A percentile compares a stretch with the other conserved stretches of the same genome.
Conservation (phyloP, 805 yeast genomes). For the Lachancea sp. region DNA sequence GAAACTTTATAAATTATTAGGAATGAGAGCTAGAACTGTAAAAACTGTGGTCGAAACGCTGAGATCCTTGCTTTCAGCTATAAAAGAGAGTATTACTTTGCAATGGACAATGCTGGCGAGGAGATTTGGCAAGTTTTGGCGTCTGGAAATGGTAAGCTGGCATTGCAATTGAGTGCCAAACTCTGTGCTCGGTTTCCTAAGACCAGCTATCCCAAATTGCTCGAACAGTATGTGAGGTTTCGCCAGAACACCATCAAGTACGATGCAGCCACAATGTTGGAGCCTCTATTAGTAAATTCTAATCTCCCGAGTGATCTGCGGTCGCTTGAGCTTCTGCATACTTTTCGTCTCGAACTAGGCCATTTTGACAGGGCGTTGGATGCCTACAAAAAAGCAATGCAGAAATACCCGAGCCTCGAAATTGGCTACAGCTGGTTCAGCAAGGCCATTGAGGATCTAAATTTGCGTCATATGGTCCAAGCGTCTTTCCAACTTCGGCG, state of each 20-base stretch:
- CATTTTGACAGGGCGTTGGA: constrained; percentile 38
- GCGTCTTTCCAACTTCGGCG: constrained; percentile 39
- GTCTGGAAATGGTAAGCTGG: constrained; percentile 7
- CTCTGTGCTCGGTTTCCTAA: constrained; percentile 52
- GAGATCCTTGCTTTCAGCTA: neutral
- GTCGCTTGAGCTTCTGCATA: constrained; percentile 43
- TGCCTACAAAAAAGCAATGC: constrained; percentile 52
- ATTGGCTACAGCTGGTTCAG: constrained; percentile 53
- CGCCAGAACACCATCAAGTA: constrained; percentile 27
- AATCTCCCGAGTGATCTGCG: constrained; percentile 42
- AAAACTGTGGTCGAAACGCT: neutral
- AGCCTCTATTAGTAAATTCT: constrained; percentile 21
- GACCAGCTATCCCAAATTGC: constrained; percentile 42
- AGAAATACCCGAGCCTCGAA: constrained; percentile 47
- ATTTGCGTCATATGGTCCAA: constrained; percentile 49
- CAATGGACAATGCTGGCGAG: constrained; percentile 3
- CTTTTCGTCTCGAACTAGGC: constrained; percentile 39
- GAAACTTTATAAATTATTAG: neutral
- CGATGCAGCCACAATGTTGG: constrained; percentile 28
- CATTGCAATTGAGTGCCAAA: constrained; percentile 13
- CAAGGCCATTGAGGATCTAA: constrained; percentile 41
- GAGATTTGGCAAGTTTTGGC: constrained; percentile 1
- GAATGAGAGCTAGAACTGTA: neutral
- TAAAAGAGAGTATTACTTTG: too few species aligned
- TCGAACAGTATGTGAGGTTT: constrained; percentile 30